Percentiles rank a stretch among this genome's conserved stretches.
These are phyloP conservation scores for Lachnellula suecica DNA, from an alignment of 2,329 filamentous ascomycete genomes.

Conservation along the genomic window DNA sequence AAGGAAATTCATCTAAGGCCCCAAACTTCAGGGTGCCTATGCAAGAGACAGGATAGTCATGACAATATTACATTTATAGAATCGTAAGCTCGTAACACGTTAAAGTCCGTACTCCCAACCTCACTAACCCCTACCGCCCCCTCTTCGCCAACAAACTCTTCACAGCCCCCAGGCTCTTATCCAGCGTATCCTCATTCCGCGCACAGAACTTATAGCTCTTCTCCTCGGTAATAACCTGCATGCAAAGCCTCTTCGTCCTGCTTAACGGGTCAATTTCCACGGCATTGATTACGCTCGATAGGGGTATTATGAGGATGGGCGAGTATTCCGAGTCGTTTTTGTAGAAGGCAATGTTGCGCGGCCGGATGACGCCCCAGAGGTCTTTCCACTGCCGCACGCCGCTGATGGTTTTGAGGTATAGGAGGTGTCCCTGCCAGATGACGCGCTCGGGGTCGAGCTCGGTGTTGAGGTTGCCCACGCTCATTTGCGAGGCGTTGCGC, in stretches of 20 bases:
- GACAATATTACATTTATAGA: slow-evolving; percentile 24
- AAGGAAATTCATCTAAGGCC: background rate
- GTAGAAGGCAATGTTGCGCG: slow-evolving; percentile 83
- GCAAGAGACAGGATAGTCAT: background rate
- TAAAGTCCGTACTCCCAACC: background rate
- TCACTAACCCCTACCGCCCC: slow-evolving; percentile 39
- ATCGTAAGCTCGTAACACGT: slow-evolving; percentile 20
- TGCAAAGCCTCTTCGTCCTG: slow-evolving; percentile 78
- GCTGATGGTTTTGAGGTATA: slow-evolving; percentile 77
- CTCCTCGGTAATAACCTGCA: slow-evolving; percentile 93
- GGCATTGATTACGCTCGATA: slow-evolving; percentile 79
- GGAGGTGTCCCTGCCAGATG: slow-evolving; percentile 91
- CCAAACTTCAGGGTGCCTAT: background rate
- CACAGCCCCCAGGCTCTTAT: slow-evolving; percentile 84
- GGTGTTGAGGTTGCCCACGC: slow-evolving; percentile 48
- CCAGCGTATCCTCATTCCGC: slow-evolving; percentile 75
- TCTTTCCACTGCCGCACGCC: slow-evolving; percentile 94
- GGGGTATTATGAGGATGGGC: slow-evolving; percentile 76
- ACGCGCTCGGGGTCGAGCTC: slow-evolving; percentile 79
- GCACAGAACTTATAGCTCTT: slow-evolving; percentile 79
- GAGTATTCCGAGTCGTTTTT: slow-evolving; percentile 92
- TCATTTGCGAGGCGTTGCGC: slow-evolving; percentile 63
- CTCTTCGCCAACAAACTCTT: slow-evolving; percentile 80
- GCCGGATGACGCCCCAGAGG: slow-evolving; percentile 87
- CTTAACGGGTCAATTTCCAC: slow-evolving; percentile 90